Evolutionary conservation across 371 early-diverging fungal genomes (phyloP), one percentile per base, ranked within the genome.

Genomic region (Synchytrium microbalum): DNA sequence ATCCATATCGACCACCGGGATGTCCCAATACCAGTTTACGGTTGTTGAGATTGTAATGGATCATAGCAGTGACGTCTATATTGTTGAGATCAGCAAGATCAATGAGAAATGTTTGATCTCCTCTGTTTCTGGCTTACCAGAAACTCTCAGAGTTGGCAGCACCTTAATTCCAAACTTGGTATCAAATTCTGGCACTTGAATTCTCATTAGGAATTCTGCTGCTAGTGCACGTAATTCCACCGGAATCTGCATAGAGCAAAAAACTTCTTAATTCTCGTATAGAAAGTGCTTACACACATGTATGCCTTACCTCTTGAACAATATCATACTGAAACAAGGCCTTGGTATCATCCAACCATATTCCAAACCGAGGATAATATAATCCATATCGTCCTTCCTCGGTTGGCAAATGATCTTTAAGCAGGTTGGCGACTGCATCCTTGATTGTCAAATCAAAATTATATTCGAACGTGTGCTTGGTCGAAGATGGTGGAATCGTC

Each of bases 91-190:
- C 25, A 24, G 24, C 5, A 5, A 23, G 60, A 10, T 23, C 13
- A 24, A 24, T 25, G 19, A 23, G 54, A 38, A 60, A 5, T n/a
- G 29, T 8, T n/a, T 1, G n/a, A 0, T 30, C 24, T 13, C 19
- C 5, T 3, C 28, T 8, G 0, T 16, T 24, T 32, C 32, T 1
- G 62, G 23, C 60, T 24, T 30, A 62, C 65, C 69, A 23, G 66
- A 62, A 3, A 62, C 64, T 14, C 32, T 38, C 14, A 62, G 57
- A 19, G 33, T 60, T 1, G 69, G 69, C 0, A 72, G 55, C 24
- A 65, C 72, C 38, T 63, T 67, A 27, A 72, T 51, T 2, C 64
- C 72, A 26, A 72, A 67, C 62, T 62, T 69, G 32, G 68, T 69
- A 28, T 69, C 65, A 32, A 67, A 69, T 29, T 72, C 69, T n/a